A percentile compares a stretch with the other conserved stretches of the same genome.
phyloP scores from a whole-genome alignment of 2,329 filamentous ascomycete species.

The Aspergillus japonicus region DNA sequence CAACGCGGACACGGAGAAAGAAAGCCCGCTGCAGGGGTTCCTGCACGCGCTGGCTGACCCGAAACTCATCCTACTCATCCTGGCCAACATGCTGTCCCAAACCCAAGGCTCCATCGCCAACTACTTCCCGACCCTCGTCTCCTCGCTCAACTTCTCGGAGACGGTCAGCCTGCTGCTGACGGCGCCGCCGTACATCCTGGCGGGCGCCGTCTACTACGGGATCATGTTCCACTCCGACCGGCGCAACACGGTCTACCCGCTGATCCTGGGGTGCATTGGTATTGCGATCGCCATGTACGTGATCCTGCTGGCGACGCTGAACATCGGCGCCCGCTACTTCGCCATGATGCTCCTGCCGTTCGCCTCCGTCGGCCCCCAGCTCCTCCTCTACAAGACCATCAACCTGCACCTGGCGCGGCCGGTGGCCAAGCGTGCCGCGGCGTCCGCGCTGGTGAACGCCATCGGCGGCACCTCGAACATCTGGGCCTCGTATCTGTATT shows the following conservation, averaged over 20 bases:
- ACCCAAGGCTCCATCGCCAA: no score
- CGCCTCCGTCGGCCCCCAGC: constrained; percentile 42
- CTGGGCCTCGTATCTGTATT: constrained; percentile 28
- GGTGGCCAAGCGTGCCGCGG: constrained; percentile 44
- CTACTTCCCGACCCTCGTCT: no score
- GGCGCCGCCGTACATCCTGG: constrained; percentile 48
- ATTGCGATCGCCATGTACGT: constrained; percentile 27
- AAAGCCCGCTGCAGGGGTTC: no score
- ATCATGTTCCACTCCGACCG: constrained; percentile 41
- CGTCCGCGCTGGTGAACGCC: constrained; percentile 42
- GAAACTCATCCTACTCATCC: no score
- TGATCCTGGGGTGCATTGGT: constrained; percentile 36
- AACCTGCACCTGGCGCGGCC: constrained; percentile 45
- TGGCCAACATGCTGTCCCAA: no score
- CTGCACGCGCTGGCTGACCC: no score
- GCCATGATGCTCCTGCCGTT: constrained; percentile 45
- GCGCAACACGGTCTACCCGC: constrained; percentile 36
- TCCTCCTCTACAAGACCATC: constrained; percentile 45
- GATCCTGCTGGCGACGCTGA: constrained; percentile 39
- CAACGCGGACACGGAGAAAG: no score
- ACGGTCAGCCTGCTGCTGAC: constrained; percentile 49
- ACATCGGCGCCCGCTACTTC: constrained; percentile 44
- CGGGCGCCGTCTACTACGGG: constrained; percentile 37
- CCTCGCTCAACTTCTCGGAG: constrained; percentile 13
- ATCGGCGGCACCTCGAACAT: constrained; percentile 29